phyloP scores from a whole-genome alignment of 805 yeast species.

The Wickerhamiella nectarea region DNA sequence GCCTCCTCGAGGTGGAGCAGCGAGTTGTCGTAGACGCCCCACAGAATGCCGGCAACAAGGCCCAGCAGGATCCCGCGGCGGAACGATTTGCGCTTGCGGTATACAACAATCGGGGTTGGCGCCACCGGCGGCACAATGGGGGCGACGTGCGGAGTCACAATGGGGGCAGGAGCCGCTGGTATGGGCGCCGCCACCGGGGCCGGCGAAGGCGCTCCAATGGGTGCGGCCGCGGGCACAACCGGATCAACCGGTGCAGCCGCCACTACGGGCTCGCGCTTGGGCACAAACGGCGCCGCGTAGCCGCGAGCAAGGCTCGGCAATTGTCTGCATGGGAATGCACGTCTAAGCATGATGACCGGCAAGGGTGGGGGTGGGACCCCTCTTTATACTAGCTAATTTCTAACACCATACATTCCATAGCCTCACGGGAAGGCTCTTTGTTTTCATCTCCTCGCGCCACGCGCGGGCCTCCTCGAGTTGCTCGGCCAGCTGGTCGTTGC shows the following conservation, averaged over 20 bases:
- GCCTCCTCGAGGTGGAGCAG: conserved; percentile 7
- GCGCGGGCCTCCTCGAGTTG: conserved; percentile 42
- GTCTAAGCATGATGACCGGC: not conserved
- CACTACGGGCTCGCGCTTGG: not conserved
- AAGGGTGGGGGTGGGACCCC: not conserved
- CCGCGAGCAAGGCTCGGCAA: not conserved
- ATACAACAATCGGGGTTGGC: not conserved
- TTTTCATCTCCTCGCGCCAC: conserved; percentile 31
- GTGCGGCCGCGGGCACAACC: not conserved
- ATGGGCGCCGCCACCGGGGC: too few relatives aligned
- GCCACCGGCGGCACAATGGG: not conserved
- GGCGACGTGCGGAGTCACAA: not conserved
- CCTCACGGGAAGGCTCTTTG: conserved; percentile 37
- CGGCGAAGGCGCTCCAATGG: too few relatives aligned
- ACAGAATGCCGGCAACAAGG: conserved; percentile 10
- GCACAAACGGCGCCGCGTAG: not conserved
- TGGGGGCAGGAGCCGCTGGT: too few relatives aligned
- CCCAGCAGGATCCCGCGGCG: conserved; percentile 11
- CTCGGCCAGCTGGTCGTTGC: conserved; percentile 40
- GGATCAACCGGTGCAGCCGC: not conserved
- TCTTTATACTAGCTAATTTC: not conserved
- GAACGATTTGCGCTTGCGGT: not conserved
- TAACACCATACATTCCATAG: conserved; percentile 44
- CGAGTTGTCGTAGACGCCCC: conserved; percentile 9
- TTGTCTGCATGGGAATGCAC: not conserved